Percentiles rank a stretch among this genome's conserved stretches.
These are phyloP conservation scores for Rossbeevera mucosa DNA, from an alignment of 768 basidiomycete species.

Conservation along the genomic window DNA sequence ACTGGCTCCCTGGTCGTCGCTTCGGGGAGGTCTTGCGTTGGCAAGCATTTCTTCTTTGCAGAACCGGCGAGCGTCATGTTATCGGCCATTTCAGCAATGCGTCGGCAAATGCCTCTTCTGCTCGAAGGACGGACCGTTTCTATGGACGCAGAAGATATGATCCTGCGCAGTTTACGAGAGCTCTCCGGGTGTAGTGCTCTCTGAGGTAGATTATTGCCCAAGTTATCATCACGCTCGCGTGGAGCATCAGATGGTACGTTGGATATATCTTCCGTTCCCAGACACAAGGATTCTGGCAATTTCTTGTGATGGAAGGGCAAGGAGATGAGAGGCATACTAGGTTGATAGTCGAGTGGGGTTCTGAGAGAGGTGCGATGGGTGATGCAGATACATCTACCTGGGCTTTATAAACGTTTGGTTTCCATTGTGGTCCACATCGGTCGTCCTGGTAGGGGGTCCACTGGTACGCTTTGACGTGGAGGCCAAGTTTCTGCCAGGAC, in stretches of 20 bases:
- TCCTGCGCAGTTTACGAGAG: conserved; percentile 15
- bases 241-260: neutral
- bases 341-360: neutral
- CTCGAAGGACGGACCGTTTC: conserved; percentile 10
- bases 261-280: neutral
- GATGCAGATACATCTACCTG: neutral
- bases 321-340: neutral
- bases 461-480: neutral
- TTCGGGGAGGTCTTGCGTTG: neutral
- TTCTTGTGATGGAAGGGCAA: neutral
- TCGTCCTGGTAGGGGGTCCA: neutral
- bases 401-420: neutral
- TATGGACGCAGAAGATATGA: conserved; percentile 16
- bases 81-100: conserved; percentile 10
- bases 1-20: neutral
- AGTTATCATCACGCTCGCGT: neutral
- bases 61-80: conserved; percentile 3
- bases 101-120: conserved; percentile 10
- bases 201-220: neutral
- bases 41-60: neutral
- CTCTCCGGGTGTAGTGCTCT: conserved; percentile 1
- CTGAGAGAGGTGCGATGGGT: neutral
- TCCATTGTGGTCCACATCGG: conserved; percentile 5
- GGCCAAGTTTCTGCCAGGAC: neutral
- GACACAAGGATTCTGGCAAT: neutral